Evolutionary conservation across 176 grass and related monocot species (phyloP), one percentile per base, ranked within the genome.

Genomic region (Phragmites australis): DNA sequence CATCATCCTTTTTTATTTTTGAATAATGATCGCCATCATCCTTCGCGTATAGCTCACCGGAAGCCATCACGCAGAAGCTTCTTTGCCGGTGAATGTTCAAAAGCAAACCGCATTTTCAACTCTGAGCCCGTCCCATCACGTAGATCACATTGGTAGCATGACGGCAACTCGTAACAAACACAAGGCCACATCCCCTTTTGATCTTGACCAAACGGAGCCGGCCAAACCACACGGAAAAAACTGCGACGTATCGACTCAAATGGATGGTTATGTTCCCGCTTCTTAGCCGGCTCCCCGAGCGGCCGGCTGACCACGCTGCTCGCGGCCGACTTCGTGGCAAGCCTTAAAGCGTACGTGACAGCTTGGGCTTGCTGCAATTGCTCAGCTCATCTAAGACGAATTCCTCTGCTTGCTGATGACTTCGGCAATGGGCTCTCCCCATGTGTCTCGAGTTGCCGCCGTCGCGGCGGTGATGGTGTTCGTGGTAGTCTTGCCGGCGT

Each of bases 301-400:
- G 50, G 34, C 63, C 4, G 73, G 51, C 76, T 70, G 87, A 85
- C 76, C 62, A 21, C 40, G 59, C 54, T 34, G 37, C 37, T 43
- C 72, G 21, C 37, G 40, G 23, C 54, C 5, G 31, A 54, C 50
- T 69, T 29, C 4, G 52, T 74, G 39, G 22, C 53, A 23, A 68
- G 65, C 52, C 82, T 87, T 88, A 75, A 69, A 86, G 9, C 61
- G 40, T 71, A 70, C 72, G 62, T 40, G 82, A 81, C 61, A 76
- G 62, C 87, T 37, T 50, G 19, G 2, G 19, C 31, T 26, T 63
- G 57, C 72, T 25, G 64, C 50, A 6, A 0, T 8, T 19, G 9
- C 12, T 9, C 42, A 6, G 29, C 30, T 44, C 76, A 29, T 6
- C 22, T 6, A 32, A 1, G 47, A 52, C 2, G 43, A 21, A 22